Base-by-base conservation (phyloP, 2,329 filamentous ascomycete genomes). In the Sporothrix mexicana region DNA sequence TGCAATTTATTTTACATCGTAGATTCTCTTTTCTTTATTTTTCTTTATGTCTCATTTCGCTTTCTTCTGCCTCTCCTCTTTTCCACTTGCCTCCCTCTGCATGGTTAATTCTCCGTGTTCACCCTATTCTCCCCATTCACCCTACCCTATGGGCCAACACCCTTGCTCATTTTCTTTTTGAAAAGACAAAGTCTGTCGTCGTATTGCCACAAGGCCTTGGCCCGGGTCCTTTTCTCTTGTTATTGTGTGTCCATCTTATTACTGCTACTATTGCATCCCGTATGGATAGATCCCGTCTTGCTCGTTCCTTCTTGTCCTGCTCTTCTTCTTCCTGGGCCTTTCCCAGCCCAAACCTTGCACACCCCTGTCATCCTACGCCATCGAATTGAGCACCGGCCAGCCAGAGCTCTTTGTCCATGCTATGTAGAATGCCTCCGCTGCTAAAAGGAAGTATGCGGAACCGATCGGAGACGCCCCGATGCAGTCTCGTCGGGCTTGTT, bases 51-150 rank as follows among this genome's bases (percentile, higher is more conserved):
- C 47, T 17, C 23, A 30, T 51, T 23, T 6, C 10, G 8, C 3
- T 51, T 30, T 30, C 43, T 17, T n/a, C 30, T 8, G 5, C 5
- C 25, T 20, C 8, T 2, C 10, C 23, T 13, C 30, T 13, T 36
- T 9, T 53, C 25, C 4, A 2, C 9, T 10, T 6, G 10, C 45
- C 47, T 49, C 25, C 25, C 41, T 43, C 41, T 10, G 20, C 61
- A 12, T 66, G 9, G 12, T 25, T 45, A 25, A 47, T 23, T 64
- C 61, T 66, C 59, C 59, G 59, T 43, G 43, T 62, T 62, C 59
- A 43, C 59, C 59, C 59, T 62, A 43, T 62, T 62, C 59, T 47
- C 61, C 61, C 61, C 61, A 47, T 64, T 64, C 61, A 66, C 61
- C 61, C 61, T 23, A 66, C 41, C 41, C 41, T 47, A 47, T 64